These are phyloP conservation scores for Vaccinium macrocarpon DNA, from an alignment of 148 eudicot genomes.

Conservation along the genomic window DNA sequence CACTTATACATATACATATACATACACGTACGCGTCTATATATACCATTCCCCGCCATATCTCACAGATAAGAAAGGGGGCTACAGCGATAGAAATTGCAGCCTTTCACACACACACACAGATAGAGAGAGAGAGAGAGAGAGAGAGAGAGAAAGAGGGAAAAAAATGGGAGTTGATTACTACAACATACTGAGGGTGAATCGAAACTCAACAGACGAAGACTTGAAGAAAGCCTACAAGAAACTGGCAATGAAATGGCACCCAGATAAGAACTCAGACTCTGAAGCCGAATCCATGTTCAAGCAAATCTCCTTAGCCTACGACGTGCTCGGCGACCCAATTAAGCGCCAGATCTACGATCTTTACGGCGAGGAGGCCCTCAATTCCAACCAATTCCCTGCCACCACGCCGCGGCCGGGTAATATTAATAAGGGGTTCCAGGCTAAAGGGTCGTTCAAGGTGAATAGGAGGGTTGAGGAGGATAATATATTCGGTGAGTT, in stretches of 20 bases:
- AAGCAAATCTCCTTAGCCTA: constrained; percentile 91
- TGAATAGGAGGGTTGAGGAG: constrained; percentile 42
- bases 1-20: not conserved
- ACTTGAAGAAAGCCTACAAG: constrained; percentile 71
- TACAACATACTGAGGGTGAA: constrained; percentile 58
- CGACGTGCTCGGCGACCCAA: constrained; percentile 65
- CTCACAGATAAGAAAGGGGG: not conserved
- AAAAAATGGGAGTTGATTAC: constrained; percentile 70
- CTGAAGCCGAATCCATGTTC: constrained; percentile 73
- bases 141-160: not conserved
- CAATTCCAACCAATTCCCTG: constrained; percentile 28
- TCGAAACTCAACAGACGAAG: constrained; percentile 45
- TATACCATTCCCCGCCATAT: not conserved
- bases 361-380: constrained; percentile 69
- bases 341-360: constrained; percentile 83
- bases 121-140: not conserved
- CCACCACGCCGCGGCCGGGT: constrained; percentile 22
- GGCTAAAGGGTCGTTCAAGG: constrained; percentile 20
- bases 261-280: constrained; percentile 73
- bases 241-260: constrained; percentile 88
- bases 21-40: not conserved
- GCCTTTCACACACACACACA: not conserved
- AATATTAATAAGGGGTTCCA: not conserved
- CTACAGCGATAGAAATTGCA: not conserved
- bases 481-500: constrained; percentile 41